A percentile compares a stretch with the other conserved stretches of the same genome.
Evolutionary conservation across 805 yeast species (phyloP).

Genomic region (Wickerhamiella kurtzmanii): DNA sequence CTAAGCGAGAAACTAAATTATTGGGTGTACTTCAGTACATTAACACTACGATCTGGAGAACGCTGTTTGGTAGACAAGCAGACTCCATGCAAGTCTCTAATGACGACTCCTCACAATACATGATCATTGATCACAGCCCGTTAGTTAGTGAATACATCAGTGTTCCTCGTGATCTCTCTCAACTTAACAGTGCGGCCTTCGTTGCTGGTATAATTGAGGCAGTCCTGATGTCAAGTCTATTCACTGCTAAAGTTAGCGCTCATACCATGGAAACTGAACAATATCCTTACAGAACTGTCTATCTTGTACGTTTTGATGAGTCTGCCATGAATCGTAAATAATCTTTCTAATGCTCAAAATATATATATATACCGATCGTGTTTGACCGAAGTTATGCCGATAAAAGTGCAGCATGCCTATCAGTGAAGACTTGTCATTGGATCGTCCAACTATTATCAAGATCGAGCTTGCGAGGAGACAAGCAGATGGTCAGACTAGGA

Average conservation of each 20-base stretch:
- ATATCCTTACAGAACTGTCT: slow-evolving; percentile 56
- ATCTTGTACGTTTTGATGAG: slow-evolving; percentile 52
- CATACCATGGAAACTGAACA: slow-evolving; percentile 55
- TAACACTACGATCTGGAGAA: slow-evolving; percentile 58
- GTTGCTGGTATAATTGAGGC: slow-evolving; percentile 81
- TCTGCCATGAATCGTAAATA: slow-evolving; percentile 1
- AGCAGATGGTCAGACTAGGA: background rate
- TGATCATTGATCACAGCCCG: slow-evolving; percentile 71
- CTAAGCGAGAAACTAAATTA: slow-evolving; percentile 52
- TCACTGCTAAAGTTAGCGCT: slow-evolving; percentile 68
- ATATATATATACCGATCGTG: background rate
- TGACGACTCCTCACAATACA: slow-evolving; percentile 50
- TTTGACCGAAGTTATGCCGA: background rate
- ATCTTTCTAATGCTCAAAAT: background rate
- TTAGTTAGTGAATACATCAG: slow-evolving; percentile 57
- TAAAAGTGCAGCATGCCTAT: background rate
- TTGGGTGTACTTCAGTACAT: slow-evolving; percentile 62
- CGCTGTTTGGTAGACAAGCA: slow-evolving; percentile 58
- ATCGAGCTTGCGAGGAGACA: background rate
- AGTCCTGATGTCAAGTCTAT: slow-evolving; percentile 56
- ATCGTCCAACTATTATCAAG: background rate
- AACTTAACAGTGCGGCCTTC: slow-evolving; percentile 68
- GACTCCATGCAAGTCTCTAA: slow-evolving; percentile 65
- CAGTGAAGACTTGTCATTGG: background rate
- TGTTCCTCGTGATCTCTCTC: slow-evolving; percentile 66